These are phyloP conservation scores for Colletotrichum sp. DNA, from an alignment of 2,329 filamentous ascomycete genomes.

Conservation along the genomic window DNA sequence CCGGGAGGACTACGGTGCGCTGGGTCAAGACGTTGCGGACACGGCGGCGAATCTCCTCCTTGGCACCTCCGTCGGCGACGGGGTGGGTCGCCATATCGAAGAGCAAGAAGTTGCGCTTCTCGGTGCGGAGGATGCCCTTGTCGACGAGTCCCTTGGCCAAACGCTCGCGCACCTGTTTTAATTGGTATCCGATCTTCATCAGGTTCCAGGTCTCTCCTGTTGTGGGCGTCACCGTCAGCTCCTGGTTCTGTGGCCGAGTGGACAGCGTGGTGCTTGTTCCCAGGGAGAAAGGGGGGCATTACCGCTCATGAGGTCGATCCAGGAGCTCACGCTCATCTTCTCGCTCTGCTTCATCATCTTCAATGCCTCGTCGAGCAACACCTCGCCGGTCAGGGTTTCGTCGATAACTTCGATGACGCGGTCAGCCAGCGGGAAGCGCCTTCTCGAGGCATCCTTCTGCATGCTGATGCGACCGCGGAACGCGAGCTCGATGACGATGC, in stretches of 20 bases:
- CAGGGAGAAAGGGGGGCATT: constrained; percentile 36
- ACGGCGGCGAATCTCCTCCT: constrained; percentile 93
- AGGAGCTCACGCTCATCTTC: constrained; percentile 99
- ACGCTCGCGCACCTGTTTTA: constrained; percentile 98
- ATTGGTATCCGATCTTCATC: constrained; percentile 99
- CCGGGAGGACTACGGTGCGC: constrained; percentile 88
- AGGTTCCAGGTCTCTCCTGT: constrained; percentile 98
- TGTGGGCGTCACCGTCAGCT: not conserved
- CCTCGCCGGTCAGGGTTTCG: constrained; percentile 94
- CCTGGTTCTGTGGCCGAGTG: not conserved
- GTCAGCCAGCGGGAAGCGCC: constrained; percentile 92
- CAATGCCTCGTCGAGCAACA: constrained; percentile 93
- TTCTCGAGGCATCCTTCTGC: constrained; percentile 93
- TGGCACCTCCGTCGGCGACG: constrained; percentile 93
- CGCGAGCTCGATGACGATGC: constrained; percentile 96
- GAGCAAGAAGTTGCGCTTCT: constrained; percentile 98
- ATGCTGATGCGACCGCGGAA: constrained; percentile 97
- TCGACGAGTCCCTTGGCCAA: constrained; percentile 97
- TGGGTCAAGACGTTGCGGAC: constrained; percentile 93
- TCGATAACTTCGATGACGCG: constrained; percentile 96
- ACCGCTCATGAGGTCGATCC: constrained; percentile 99
- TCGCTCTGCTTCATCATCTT: constrained; percentile 99
- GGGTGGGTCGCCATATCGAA: constrained; percentile 99
- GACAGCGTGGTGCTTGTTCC: not conserved
- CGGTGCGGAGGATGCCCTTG: constrained; percentile 96